A percentile compares a stretch with the other conserved stretches of the same genome.
phyloP scores from a whole-genome alignment of 129 eudicot genomes.

The Flaveria robusta region DNA sequence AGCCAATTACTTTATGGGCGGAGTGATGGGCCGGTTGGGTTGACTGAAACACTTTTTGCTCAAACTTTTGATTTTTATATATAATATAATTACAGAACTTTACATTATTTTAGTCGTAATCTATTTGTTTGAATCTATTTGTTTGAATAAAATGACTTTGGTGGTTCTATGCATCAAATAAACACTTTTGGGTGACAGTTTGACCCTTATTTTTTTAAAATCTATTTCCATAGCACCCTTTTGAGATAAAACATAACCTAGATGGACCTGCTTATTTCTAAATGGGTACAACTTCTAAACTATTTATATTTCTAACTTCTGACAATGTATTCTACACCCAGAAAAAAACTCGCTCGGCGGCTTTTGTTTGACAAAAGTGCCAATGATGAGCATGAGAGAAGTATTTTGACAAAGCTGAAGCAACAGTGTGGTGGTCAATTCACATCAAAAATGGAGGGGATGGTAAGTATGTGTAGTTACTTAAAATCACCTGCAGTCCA shows the following conservation, averaged over 20 bases:
- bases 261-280: neutral
- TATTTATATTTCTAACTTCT: neutral
- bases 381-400: constrained; percentile 90
- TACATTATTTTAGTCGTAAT: neutral
- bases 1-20: neutral
- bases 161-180: constrained; percentile 1
- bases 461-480: constrained; percentile 46
- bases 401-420: constrained; percentile 82
- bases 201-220: neutral
- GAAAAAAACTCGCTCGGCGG: constrained; percentile 90
- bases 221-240: neutral
- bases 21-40: neutral
- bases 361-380: constrained; percentile 92
- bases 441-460: constrained; percentile 96
- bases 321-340: constrained; percentile 23
- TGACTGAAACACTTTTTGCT: neutral
- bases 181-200: neutral
- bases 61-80: neutral
- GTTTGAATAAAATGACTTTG: neutral
- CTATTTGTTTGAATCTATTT: neutral
- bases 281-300: neutral
- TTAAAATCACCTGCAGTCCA: neutral
- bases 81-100: neutral
- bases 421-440: constrained; percentile 96
- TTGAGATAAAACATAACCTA: neutral